phyloP scores from a whole-genome alignment of 2,329 filamentous ascomycete genomes.

The Beauveria sp. region DNA sequence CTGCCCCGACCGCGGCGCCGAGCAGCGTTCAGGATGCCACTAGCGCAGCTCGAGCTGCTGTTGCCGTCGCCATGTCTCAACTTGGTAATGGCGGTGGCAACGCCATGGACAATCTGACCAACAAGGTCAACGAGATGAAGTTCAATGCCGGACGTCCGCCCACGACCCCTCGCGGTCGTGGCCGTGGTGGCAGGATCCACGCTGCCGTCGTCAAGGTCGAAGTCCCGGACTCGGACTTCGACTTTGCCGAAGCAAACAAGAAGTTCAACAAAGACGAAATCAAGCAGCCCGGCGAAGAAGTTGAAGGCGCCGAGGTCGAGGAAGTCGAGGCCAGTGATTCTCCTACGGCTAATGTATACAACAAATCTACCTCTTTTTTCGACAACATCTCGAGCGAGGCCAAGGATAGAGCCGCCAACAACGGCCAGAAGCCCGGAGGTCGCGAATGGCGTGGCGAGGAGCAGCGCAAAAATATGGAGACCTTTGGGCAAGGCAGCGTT shows the following conservation, averaged over 20 bases:
- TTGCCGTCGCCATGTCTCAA: slow-evolving; percentile 74
- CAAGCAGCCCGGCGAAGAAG: slow-evolving; percentile 70
- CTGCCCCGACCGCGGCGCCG: slow-evolving; percentile 27
- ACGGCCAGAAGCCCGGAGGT: slow-evolving; percentile 61
- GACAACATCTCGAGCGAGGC: slow-evolving; percentile 96
- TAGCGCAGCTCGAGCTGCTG: slow-evolving; percentile 65
- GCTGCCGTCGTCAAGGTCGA: slow-evolving; percentile 60
- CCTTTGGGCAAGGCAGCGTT: slow-evolving; percentile 92
- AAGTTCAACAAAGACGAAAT: slow-evolving; percentile 47
- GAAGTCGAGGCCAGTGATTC: slow-evolving; percentile 34
- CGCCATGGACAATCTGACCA: slow-evolving; percentile 62
- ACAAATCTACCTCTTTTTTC: slow-evolving; percentile 87
- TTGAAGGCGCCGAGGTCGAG: slow-evolving; percentile 31
- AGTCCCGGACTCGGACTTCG: slow-evolving; percentile 83
- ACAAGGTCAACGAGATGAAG: slow-evolving; percentile 71
- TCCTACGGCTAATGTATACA: slow-evolving; percentile 54
- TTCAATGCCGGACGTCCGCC: slow-evolving; percentile 48
- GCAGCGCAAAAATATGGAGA: slow-evolving; percentile 93
- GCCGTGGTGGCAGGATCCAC: slow-evolving; percentile 39
- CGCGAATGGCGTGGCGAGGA: slow-evolving; percentile 89
- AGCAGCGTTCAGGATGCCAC: slow-evolving; percentile 57
- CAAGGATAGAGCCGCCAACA: slow-evolving; percentile 75
- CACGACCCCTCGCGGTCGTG: slow-evolving; percentile 41
- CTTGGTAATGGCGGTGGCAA: slow-evolving; percentile 41
- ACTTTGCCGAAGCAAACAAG: slow-evolving; percentile 60